Percentiles rank a stretch among this genome's conserved stretches.
phyloP scores from a whole-genome alignment of 352 stramenopile genomes.

The Pythium aphanidermatum region DNA sequence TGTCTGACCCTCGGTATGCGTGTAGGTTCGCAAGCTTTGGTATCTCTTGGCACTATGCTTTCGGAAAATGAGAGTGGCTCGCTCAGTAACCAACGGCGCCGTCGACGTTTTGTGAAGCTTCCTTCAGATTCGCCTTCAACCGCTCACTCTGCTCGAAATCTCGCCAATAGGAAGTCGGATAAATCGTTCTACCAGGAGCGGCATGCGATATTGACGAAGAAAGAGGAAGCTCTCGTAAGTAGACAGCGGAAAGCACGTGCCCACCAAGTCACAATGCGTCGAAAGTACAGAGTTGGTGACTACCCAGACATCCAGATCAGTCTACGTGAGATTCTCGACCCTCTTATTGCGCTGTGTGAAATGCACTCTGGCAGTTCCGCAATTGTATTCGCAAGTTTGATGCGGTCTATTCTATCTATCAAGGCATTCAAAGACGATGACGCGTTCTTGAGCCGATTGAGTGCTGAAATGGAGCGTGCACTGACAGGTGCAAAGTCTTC shows the following conservation, averaged over 20 bases:
- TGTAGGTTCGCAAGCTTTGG: too few relatives aligned
- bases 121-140: background rate
- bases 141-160: background rate
- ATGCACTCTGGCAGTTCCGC: constrained; percentile 28
- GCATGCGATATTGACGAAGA: constrained; percentile 44
- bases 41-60: background rate
- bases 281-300: constrained; percentile 64
- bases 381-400: constrained; percentile 32
- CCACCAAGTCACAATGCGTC: constrained; percentile 51
- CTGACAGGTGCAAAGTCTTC: constrained; percentile 11
- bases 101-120: constrained; percentile 29
- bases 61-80: constrained; percentile 4
- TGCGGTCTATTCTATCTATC: constrained; percentile 14
- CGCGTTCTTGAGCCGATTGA: background rate
- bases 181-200: constrained; percentile 62
- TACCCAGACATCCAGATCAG: constrained; percentile 82
- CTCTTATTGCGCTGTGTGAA: constrained; percentile 56
- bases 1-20: too few relatives aligned
- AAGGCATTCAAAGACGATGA: background rate
- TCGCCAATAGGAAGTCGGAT: constrained; percentile 13
- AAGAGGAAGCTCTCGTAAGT: constrained; percentile 43
- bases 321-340: constrained; percentile 53
- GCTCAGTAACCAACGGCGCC: background rate
- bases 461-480: constrained; percentile 8
- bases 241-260: constrained; percentile 39